Base-by-base conservation (phyloP, 2,329 filamentous ascomycete genomes). In the Colletotrichum acutatum region DNA sequence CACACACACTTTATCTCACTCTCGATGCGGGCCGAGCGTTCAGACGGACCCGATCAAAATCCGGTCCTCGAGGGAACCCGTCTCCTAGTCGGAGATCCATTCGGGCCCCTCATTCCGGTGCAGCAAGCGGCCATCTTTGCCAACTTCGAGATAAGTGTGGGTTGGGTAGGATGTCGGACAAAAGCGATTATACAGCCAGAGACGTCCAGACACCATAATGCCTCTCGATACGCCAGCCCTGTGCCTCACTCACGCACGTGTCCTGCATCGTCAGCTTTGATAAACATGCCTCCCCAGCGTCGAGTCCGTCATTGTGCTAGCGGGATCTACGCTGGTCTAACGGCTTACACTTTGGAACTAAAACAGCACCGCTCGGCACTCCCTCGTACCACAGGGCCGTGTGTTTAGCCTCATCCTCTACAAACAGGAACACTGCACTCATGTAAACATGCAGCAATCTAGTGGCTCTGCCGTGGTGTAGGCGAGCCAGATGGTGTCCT, bases 291-390 rank as follows among this genome's bases (percentile, higher is more conserved):
- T 61, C n/a, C 60, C 67, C 46, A 62, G 60, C 46, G 54, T 73
- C 56, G 42, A n/a, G n/a, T n/a, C 66, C 59, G 49, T 70, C 22
- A 9, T 54, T 54, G 52, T 37, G 46, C 70, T 72, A 61, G 60
- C 52, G 66, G 71, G 66, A 73, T 65, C 71, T 61, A 70, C 66
- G 59, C 46, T 60, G 71, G 66, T 49, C 71, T 71, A 70, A 73
- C 66, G 59, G 71, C 66, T 65, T 66, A 56, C 61, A 71, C 71
- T 63, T 59, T 42, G 59, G 66, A 19, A 37, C 71, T 71, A 71
- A 65, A 66, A 52, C 66, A 65, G 60, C 71, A 73, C 42, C 71
- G 71, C 71, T 73, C 71, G 71, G 71, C 71, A 60, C 67, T 69
- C 46, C 22, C 30, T 37, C 61, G 46, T 64, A 64, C 32, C 71